Evolutionary conservation across 441 rosid genomes (phyloP).

Genomic region (Jatropha podagrica): DNA sequence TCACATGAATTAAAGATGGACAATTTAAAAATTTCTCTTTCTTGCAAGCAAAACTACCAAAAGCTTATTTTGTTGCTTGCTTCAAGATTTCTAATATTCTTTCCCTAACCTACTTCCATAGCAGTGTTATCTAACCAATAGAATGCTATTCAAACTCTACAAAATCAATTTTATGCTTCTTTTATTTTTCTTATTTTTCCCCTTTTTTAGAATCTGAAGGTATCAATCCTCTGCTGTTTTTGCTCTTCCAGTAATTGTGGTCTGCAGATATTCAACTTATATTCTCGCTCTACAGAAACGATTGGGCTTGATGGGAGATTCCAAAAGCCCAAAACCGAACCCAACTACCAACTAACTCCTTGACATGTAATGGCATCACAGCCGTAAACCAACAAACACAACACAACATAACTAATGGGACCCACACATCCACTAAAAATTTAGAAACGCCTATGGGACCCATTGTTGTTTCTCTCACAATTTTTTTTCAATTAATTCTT

Average conservation of each 20-base stretch:
- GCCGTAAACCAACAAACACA: not conserved
- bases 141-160: not conserved
- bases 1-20: not conserved
- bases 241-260: no score
- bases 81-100: constrained; percentile 15
- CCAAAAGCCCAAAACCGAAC: not conserved
- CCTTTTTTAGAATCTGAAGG: not conserved
- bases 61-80: constrained; percentile 1
- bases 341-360: constrained; percentile 8
- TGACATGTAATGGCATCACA: no score
- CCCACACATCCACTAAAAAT: constrained; percentile 5
- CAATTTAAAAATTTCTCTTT: not conserved
- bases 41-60: constrained; percentile 20
- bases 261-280: no score
- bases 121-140: not conserved
- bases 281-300: no score
- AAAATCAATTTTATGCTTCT: not conserved
- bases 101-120: not conserved
- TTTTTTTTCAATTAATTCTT: not conserved
- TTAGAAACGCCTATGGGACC: not conserved
- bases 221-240: no score
- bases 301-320: constrained; percentile 1
- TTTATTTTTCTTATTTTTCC: not conserved
- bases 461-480: not conserved
- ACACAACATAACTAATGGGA: not conserved